phyloP scores from a whole-genome alignment of 2,329 filamentous ascomycete genomes.

The Aspergillus oerlinghausenensis region DNA sequence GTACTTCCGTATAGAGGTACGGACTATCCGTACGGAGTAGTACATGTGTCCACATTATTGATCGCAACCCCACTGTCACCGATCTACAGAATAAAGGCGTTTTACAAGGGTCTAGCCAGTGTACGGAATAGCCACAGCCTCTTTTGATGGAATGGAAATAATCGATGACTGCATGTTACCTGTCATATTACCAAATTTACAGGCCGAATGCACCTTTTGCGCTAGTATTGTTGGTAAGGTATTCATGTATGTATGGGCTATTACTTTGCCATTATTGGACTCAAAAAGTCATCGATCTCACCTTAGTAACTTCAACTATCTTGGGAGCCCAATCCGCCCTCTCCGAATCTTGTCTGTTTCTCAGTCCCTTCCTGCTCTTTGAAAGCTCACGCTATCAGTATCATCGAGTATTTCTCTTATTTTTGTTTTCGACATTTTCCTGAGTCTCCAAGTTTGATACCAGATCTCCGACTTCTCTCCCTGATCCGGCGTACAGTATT shows the following conservation, averaged over 20 bases:
- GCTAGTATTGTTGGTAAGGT: background rate
- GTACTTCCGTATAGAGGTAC: too few relatives aligned
- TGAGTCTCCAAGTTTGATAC: background rate
- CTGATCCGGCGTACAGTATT: conserved; percentile 6
- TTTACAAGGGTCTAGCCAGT: background rate
- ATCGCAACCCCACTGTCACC: background rate
- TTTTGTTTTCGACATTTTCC: background rate
- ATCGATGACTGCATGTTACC: background rate
- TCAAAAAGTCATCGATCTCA: conserved; percentile 6
- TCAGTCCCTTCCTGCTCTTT: background rate
- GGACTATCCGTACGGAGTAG: too few relatives aligned
- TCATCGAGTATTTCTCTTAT: background rate
- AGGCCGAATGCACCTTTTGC: background rate
- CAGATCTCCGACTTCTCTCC: background rate
- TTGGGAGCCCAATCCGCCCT: conserved; percentile 5
- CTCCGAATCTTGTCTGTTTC: background rate
- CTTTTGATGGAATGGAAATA: too few relatives aligned
- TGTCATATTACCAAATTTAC: background rate
- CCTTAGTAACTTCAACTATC: conserved; percentile 8
- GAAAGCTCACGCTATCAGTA: background rate
- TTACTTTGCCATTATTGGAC: conserved; percentile 2
- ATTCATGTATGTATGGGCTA: background rate
- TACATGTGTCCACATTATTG: background rate
- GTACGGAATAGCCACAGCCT: background rate
- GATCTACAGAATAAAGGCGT: background rate